phyloP scores from a whole-genome alignment of 768 basidiomycete species.

The Tricholoma sp. region DNA sequence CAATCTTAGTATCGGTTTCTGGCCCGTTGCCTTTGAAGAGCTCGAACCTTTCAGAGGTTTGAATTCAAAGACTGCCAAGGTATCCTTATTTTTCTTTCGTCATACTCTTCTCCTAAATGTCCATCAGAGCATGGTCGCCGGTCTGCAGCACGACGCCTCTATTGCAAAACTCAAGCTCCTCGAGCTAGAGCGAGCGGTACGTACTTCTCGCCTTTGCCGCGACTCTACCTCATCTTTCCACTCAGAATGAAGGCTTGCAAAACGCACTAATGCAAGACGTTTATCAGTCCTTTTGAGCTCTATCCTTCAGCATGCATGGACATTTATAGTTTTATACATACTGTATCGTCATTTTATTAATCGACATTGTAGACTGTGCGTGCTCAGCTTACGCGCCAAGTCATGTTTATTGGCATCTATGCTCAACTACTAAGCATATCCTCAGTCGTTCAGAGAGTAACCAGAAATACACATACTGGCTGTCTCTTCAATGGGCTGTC shows the following conservation, averaged over 20 bases:
- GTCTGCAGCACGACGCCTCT: conserved; percentile 61
- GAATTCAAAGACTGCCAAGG: conserved; percentile 77
- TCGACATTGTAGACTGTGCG: too few species aligned
- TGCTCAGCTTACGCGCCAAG: too few species aligned
- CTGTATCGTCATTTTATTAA: background rate
- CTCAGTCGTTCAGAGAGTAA: background rate
- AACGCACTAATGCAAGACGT: conserved; percentile 5
- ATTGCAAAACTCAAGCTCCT: conserved; percentile 57
- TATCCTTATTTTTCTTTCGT: conserved; percentile 17
- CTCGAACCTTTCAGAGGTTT: conserved; percentile 63
- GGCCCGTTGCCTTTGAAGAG: conserved; percentile 50
- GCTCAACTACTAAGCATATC: too few species aligned
- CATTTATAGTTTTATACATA: background rate
- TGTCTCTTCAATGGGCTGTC: background rate
- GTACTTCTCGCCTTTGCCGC: conserved; percentile 21
- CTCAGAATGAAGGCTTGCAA: conserved; percentile 27
- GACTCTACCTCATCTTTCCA: background rate
- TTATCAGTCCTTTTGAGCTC: background rate
- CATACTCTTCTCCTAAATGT: background rate
- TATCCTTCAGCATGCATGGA: too few species aligned
- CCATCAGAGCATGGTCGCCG: conserved; percentile 66
- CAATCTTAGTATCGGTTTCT: conserved; percentile 36
- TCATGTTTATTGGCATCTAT: too few species aligned
- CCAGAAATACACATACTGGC: background rate
- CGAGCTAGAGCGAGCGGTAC: conserved; percentile 65